These are phyloP conservation scores for Pseudogymnoascus sp. DNA, from an alignment of 2,329 filamentous ascomycete species.

Conservation along the genomic window DNA sequence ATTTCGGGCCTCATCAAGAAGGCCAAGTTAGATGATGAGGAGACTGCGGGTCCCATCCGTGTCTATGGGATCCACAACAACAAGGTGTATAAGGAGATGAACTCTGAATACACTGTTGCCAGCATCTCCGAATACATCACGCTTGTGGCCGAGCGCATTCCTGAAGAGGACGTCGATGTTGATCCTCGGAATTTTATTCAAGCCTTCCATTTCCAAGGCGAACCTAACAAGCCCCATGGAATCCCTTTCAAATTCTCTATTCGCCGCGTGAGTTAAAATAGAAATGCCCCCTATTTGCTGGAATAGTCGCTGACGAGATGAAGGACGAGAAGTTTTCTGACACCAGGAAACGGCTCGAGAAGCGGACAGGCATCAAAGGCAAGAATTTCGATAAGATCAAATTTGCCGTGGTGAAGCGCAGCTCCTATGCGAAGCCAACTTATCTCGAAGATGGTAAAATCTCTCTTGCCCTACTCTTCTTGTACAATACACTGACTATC, in stretches of 20 bases:
- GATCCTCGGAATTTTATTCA: slow-evolving; percentile 57
- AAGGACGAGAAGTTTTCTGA: slow-evolving; percentile 81
- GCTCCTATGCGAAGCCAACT: slow-evolving; percentile 65
- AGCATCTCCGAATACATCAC: slow-evolving; percentile 79
- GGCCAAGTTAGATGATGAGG: slow-evolving; percentile 67
- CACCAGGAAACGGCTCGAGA: slow-evolving; percentile 89
- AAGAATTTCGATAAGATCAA: slow-evolving; percentile 99
- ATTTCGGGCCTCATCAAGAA: slow-evolving; percentile 72
- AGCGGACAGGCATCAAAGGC: slow-evolving; percentile 88
- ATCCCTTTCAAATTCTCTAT: slow-evolving; percentile 87
- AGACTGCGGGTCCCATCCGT: slow-evolving; percentile 59
- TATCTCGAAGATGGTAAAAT: slow-evolving; percentile 81
- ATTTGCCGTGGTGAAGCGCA: slow-evolving; percentile 71
- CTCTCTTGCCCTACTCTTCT: not conserved
- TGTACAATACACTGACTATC: slow-evolving; percentile 13
- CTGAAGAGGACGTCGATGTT: slow-evolving; percentile 60
- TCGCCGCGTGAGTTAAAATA: slow-evolving; percentile 54
- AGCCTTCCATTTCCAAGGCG: slow-evolving; percentile 88
- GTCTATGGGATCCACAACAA: slow-evolving; percentile 76
- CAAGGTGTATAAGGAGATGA: slow-evolving; percentile 76
- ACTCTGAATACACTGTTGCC: slow-evolving; percentile 62
- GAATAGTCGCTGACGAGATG: not conserved
- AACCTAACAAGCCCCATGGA: slow-evolving; percentile 74
- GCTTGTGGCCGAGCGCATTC: slow-evolving; percentile 73
- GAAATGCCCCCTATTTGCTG: not conserved